Conservation (phyloP, 176 grass and related monocot species). For the Phragmites australis region DNA sequence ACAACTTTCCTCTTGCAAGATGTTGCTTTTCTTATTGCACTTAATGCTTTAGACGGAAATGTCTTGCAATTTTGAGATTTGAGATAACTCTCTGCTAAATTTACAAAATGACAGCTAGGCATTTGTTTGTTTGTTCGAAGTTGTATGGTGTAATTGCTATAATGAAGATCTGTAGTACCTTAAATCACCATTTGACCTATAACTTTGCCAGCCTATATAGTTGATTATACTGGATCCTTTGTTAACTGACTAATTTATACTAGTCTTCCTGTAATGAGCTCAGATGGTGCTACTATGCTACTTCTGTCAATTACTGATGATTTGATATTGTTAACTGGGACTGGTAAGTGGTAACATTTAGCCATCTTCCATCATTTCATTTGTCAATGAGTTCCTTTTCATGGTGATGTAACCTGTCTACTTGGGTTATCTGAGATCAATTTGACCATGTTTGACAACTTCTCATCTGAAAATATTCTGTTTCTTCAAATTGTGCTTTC, state of each 20-base stretch:
- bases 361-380: not conserved
- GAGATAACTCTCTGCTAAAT: not conserved
- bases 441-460: slow-evolving; percentile 2
- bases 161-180: not conserved
- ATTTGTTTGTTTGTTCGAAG: not conserved
- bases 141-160: not conserved
- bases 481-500: slow-evolving; percentile 14
- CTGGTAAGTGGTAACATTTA: not conserved
- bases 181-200: not conserved
- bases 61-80: not conserved
- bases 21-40: not conserved
- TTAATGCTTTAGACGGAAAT: not conserved
- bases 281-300: not conserved
- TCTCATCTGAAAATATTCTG: not conserved
- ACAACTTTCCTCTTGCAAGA: not conserved
- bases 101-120: not conserved
- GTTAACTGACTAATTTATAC: not conserved
- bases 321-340: not conserved
- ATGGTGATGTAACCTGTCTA: slow-evolving; percentile 23
- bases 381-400: slow-evolving; percentile 19
- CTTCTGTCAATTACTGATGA: not conserved
- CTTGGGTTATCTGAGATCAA: slow-evolving; percentile 11
- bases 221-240: not conserved
- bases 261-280: not conserved
- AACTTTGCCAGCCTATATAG: not conserved